Conservation (phyloP, 306 rosid genomes). For the Corylus heterophylla region DNA sequence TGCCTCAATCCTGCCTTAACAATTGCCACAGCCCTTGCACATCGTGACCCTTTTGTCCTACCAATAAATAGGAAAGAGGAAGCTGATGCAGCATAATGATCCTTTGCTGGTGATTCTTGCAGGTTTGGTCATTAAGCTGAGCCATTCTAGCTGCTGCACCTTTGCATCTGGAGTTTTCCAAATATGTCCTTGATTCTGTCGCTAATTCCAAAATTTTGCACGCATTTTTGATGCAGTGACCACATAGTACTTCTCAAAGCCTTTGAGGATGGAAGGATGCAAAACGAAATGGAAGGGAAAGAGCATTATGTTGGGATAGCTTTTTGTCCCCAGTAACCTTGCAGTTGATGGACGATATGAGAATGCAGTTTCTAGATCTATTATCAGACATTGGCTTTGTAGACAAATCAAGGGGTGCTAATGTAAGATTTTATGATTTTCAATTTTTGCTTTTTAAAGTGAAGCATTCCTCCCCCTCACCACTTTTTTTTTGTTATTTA, state of each 20-base stretch:
- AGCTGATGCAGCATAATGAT: constrained; percentile 82
- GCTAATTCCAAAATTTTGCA: constrained; percentile 19
- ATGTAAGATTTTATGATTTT: too few relatives aligned
- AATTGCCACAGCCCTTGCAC: constrained; percentile 93
- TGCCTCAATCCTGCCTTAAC: constrained; percentile 92
- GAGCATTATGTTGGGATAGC: too few relatives aligned
- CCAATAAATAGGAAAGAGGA: constrained; percentile 88
- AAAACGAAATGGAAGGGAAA: constrained; percentile 49
- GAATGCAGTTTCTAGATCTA: too few relatives aligned
- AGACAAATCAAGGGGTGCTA: too few relatives aligned
- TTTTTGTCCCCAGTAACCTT: too few relatives aligned
- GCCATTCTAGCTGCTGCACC: constrained; percentile 1
- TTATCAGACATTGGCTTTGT: too few relatives aligned
- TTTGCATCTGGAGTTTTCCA: constrained; percentile 14
- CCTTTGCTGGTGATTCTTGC: constrained; percentile 90
- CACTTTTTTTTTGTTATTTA: too few relatives aligned
- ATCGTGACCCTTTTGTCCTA: constrained; percentile 91
- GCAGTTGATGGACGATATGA: too few relatives aligned
- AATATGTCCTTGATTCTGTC: constrained; percentile 15
- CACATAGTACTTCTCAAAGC: constrained; percentile 94
- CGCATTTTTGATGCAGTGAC: constrained; percentile 55
- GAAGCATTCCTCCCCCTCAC: constrained; percentile 27
- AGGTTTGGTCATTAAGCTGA: constrained; percentile 49
- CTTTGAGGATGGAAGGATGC: constrained; percentile 94
- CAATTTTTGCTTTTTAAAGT: constrained; percentile 21